Conservation (phyloP, 2,329 filamentous ascomycete species). For the Plectosphaerella plurivora region DNA sequence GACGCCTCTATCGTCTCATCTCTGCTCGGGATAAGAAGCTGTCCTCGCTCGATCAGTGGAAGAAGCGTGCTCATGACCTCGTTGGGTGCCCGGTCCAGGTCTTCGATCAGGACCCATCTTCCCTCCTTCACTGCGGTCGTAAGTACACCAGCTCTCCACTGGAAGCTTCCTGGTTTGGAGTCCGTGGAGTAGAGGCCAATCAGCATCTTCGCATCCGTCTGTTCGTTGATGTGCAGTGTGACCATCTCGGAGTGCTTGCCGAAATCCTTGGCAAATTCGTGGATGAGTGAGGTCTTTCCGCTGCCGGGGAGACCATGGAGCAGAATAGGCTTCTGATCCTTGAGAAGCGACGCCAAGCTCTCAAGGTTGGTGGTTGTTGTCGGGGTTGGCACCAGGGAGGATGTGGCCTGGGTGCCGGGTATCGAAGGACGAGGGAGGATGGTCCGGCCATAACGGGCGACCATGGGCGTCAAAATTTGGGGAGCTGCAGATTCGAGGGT, state of each 20-base stretch:
- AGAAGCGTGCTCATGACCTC: conserved; percentile 92
- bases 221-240: conserved; percentile 93
- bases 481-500: conserved; percentile 12
- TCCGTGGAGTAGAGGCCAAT: conserved; percentile 92
- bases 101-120: conserved; percentile 95
- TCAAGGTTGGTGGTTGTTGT: conserved; percentile 72
- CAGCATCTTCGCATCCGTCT: conserved; percentile 95
- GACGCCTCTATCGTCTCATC: conserved; percentile 81
- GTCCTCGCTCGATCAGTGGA: conserved; percentile 87
- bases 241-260: conserved; percentile 80
- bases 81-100: conserved; percentile 89
- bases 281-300: conserved; percentile 84
- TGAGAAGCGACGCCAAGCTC: conserved; percentile 62
- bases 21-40: conserved; percentile 83
- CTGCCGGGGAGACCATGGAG: conserved; percentile 79
- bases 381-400: conserved; percentile 59
- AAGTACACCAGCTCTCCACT: conserved; percentile 87
- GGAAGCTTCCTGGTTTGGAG: conserved; percentile 80
- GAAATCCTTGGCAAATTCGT: conserved; percentile 75
- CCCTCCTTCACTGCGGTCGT: conserved; percentile 93
- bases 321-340: conserved; percentile 66
- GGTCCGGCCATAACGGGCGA: conserved; percentile 60
- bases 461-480: conserved; percentile 52
- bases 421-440: conserved; percentile 62
- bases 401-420: conserved; percentile 28